These are phyloP conservation scores for Liriodendron chinense DNA, from an alignment of 164 flowering plant species.

Conservation along the genomic window DNA sequence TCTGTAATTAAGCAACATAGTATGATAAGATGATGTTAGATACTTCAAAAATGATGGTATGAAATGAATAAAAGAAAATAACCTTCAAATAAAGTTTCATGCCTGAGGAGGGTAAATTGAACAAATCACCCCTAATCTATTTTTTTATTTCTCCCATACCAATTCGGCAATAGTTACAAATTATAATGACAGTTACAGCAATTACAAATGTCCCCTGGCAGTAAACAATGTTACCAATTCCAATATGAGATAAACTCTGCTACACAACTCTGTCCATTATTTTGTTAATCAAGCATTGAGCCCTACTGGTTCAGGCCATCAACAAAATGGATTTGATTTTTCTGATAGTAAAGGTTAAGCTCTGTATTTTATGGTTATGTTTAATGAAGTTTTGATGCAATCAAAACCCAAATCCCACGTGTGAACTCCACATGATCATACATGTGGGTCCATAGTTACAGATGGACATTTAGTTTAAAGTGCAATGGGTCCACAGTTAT, in stretches of 20 bases:
- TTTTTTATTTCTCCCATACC: background rate
- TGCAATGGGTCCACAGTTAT: no score
- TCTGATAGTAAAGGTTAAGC: no score
- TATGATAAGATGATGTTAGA: background rate
- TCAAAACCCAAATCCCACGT: background rate
- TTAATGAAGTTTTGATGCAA: no score
- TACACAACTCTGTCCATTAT: no score
- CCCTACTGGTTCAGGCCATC: background rate
- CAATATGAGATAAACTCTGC: background rate
- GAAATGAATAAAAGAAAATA: background rate
- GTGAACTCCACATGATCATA: background rate
- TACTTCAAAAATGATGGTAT: background rate
- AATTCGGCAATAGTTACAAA: background rate
- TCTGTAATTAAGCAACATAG: slow-evolving; percentile 28
- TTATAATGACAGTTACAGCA: background rate
- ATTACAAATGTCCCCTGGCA: no score
- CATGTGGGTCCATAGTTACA: no score
- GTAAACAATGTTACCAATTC: background rate
- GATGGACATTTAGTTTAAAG: no score
- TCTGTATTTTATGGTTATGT: no score
- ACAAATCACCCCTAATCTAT: background rate
- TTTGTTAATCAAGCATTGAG: background rate
- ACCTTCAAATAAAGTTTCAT: background rate
- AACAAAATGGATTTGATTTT: background rate
- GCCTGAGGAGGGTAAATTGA: background rate